Evolutionary conservation across 2,329 filamentous ascomycete species (phyloP).

Genomic region (Sporothrix globosa): DNA sequence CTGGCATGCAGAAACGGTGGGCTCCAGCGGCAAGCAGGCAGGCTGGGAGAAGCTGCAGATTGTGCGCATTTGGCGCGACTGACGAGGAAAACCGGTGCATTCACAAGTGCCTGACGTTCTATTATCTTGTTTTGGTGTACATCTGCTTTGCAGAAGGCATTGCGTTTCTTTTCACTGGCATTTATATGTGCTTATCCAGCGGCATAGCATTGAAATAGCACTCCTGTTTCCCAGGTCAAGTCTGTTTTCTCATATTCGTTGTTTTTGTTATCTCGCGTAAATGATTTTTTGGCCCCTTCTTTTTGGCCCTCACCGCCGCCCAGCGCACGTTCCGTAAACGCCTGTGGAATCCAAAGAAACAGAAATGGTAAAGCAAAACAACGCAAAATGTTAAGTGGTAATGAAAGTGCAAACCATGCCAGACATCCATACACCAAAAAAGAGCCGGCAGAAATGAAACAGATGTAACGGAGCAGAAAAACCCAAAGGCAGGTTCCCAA

Average conservation of each 20-base stretch:
- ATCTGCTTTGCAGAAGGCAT: too few species aligned
- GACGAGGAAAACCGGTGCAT: neutral
- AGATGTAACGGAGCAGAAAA: neutral
- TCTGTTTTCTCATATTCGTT: too few species aligned
- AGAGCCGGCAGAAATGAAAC: slow-evolving; percentile 15
- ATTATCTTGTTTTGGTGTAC: neutral
- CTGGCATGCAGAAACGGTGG: slow-evolving; percentile 79
- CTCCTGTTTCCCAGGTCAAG: too few species aligned
- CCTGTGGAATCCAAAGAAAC: slow-evolving; percentile 5
- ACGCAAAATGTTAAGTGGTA: neutral
- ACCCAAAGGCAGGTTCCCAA: neutral
- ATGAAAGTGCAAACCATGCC: slow-evolving; percentile 10
- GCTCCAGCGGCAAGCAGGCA: slow-evolving; percentile 79
- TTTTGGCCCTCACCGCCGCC: neutral
- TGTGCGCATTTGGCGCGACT: slow-evolving; percentile 75
- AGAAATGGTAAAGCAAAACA: neutral
- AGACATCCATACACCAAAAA: slow-evolving; percentile 24
- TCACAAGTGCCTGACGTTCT: neutral
- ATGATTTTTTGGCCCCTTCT: neutral
- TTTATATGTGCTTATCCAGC: too few species aligned
- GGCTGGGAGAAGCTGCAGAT: slow-evolving; percentile 96
- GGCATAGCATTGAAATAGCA: too few species aligned
- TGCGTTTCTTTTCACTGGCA: too few species aligned
- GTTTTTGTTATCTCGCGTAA: slow-evolving; percentile 7
- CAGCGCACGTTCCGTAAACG: slow-evolving; percentile 15